Conservation (phyloP, 2,329 filamentous ascomycete genomes). For the Calonectria fujianensis region DNA sequence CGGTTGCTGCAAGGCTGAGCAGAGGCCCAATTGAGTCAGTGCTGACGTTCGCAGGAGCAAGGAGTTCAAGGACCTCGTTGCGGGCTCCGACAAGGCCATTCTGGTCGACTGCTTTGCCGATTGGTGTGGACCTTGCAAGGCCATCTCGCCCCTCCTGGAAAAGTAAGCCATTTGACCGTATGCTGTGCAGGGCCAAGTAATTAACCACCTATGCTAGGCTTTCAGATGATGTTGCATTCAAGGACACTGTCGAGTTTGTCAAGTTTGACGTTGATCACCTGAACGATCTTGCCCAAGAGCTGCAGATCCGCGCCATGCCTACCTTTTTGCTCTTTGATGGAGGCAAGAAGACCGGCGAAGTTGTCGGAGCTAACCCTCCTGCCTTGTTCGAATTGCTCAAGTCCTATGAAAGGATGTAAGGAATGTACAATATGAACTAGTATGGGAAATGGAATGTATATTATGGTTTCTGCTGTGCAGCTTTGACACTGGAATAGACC, state of each 20-base stretch:
- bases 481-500: background rate
- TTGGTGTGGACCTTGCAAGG: constrained; percentile 98
- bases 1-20: background rate
- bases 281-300: constrained; percentile 83
- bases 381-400: constrained; percentile 46
- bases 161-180: constrained; percentile 48
- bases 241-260: constrained; percentile 82
- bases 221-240: constrained; percentile 65
- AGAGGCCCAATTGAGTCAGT: constrained; percentile 23
- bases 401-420: constrained; percentile 37
- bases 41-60: constrained; percentile 67
- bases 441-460: background rate
- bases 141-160: constrained; percentile 83
- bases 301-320: constrained; percentile 92
- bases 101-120: constrained; percentile 78
- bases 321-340: constrained; percentile 91
- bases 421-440: background rate
- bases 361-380: constrained; percentile 87
- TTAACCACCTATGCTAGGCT: constrained; percentile 39
- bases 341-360: constrained; percentile 81
- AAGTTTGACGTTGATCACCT: constrained; percentile 95
- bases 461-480: background rate
- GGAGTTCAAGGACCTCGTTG: constrained; percentile 75
- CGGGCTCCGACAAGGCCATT: constrained; percentile 74
- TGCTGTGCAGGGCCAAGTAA: background rate